Conservation (phyloP, 306 rosid species). For the Adenanthera pavonina region DNA sequence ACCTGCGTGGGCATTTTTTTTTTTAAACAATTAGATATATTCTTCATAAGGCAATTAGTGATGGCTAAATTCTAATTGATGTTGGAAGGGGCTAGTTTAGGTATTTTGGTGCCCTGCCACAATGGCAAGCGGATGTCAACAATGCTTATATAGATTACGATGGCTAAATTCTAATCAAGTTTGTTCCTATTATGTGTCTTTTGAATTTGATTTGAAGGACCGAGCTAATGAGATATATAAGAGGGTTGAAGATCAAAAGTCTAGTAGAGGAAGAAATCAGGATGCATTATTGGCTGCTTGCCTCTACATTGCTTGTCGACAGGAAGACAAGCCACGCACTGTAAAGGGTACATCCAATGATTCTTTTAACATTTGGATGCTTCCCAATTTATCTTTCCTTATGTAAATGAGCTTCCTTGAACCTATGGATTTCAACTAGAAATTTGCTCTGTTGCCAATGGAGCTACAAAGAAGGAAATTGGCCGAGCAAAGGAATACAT, state of each 20-base stretch:
- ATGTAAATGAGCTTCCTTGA: slow-evolving; percentile 62
- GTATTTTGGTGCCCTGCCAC: not conserved
- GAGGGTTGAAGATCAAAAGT: slow-evolving; percentile 84
- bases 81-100: not conserved
- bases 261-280: slow-evolving; percentile 87
- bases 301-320: slow-evolving; percentile 85
- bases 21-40: not conserved
- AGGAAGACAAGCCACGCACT: slow-evolving; percentile 84
- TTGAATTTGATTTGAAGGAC: slow-evolving; percentile 50
- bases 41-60: not conserved
- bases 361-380: slow-evolving; percentile 56
- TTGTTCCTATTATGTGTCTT: slow-evolving; percentile 20
- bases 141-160: not conserved
- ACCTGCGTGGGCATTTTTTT: not conserved
- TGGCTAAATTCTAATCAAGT: slow-evolving; percentile 1
- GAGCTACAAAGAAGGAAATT: slow-evolving; percentile 83
- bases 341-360: slow-evolving; percentile 74
- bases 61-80: not conserved
- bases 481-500: slow-evolving; percentile 88
- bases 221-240: slow-evolving; percentile 86
- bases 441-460: slow-evolving; percentile 85
- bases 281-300: slow-evolving; percentile 85
- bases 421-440: slow-evolving; percentile 64
- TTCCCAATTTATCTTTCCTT: slow-evolving; percentile 52
- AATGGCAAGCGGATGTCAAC: not conserved